These are phyloP conservation scores for Phytophthora meadii DNA, from an alignment of 352 stramenopile genomes.

Conservation along the genomic window DNA sequence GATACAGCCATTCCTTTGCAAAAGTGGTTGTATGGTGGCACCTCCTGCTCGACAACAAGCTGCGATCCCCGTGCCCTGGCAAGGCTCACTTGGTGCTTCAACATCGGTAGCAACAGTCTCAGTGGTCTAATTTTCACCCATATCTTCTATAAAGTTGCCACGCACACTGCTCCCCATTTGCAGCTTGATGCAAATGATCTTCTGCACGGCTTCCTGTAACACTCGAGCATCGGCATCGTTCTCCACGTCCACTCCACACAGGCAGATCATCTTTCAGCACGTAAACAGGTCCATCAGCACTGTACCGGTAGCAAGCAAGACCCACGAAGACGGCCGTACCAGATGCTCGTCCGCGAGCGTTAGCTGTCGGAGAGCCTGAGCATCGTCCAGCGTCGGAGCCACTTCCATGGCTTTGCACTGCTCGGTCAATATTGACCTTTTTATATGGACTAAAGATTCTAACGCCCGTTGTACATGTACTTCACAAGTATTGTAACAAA, in stretches of 20 bases:
- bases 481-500: no score
- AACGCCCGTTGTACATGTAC: no score
- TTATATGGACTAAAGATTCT: constrained; percentile 11
- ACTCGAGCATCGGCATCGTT: constrained; percentile 28
- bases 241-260: constrained; percentile 41
- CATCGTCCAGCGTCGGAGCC: constrained; percentile 26
- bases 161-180: constrained; percentile 54
- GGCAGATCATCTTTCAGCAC: constrained; percentile 51
- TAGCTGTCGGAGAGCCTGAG: constrained; percentile 30
- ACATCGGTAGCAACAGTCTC: neutral
- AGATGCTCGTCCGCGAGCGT: constrained; percentile 52
- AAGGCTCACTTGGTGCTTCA: constrained; percentile 55
- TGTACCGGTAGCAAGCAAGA: neutral
- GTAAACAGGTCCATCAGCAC: constrained; percentile 5
- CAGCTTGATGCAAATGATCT: constrained; percentile 56
- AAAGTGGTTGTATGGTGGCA: constrained; percentile 2
- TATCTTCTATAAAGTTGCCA: neutral
- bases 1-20: no score
- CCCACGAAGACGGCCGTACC: constrained; percentile 20
- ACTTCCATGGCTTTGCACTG: constrained; percentile 28
- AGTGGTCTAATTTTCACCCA: constrained; percentile 1
- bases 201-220: constrained; percentile 48
- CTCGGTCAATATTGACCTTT: constrained; percentile 12
- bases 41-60: constrained; percentile 47
- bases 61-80: constrained; percentile 27